Evolutionary conservation across 148 eudicot genomes (phyloP).

Genomic region (Nepenthes mirabilis): DNA sequence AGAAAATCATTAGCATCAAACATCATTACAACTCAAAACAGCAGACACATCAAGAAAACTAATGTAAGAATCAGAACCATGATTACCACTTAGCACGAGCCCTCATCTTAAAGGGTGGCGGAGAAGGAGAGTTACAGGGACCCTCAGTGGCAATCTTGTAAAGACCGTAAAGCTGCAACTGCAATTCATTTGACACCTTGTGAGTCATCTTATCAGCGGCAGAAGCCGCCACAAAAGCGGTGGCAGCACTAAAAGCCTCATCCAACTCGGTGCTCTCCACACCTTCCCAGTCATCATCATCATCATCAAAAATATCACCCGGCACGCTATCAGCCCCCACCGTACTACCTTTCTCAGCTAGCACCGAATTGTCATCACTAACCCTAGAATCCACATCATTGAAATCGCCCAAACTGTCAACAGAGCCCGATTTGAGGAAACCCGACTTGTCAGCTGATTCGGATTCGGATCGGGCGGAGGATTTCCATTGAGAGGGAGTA

Average conservation of each 20-base stretch:
- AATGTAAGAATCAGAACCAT: not conserved
- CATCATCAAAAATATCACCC: conserved; percentile 31
- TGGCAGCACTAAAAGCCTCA: conserved; percentile 86
- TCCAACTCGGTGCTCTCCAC: conserved; percentile 95
- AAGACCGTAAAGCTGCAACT: conserved; percentile 72
- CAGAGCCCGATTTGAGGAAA: not conserved
- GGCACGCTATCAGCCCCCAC: conserved; percentile 14
- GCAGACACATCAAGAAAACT: not conserved
- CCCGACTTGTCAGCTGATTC: conserved; percentile 1
- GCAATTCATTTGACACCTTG: conserved; percentile 65
- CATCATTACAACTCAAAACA: no score
- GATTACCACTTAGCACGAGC: conserved; percentile 91
- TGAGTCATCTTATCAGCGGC: conserved; percentile 52
- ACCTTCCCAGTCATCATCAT: conserved; percentile 98
- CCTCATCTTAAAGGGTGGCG: conserved; percentile 77
- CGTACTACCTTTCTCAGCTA: conserved; percentile 27
- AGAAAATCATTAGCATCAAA: no score
- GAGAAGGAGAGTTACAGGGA: conserved; percentile 67
- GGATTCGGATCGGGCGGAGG: conserved; percentile 6
- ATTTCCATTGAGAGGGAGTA: not conserved
- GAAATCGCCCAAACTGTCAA: conserved; percentile 12
- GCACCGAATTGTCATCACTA: conserved; percentile 27
- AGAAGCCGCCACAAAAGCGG: conserved; percentile 83
- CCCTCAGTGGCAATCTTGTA: conserved; percentile 97
- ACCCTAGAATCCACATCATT: conserved; percentile 24